Base-by-base conservation (phyloP, 2,329 filamentous ascomycete species). In the Fusarium haematococcum region DNA sequence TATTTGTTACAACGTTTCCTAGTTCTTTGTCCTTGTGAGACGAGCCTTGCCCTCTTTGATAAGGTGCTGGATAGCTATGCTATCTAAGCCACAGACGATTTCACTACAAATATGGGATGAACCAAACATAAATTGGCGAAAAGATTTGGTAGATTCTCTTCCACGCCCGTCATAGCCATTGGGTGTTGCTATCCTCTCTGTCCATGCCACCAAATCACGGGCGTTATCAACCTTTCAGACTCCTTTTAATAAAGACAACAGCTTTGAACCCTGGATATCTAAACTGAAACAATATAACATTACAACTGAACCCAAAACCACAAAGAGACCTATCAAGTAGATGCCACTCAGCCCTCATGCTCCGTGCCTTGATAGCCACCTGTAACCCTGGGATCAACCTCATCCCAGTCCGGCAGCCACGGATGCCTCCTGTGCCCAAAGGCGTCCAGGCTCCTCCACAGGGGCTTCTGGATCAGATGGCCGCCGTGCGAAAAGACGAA, bases 401-500 rank as follows among this genome's bases (percentile, higher is more conserved):
- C 23, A 8, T 37, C 43, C 59, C 59, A 62, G 7, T 50, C 25
- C 48, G 11, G 16, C 43, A 48, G 2, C 30, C 14, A 14, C 3
- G 14, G 25, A 3, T 10, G 4, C 30, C 58, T 61, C 58, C 7
- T 25, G 2, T 18, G 14, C n/a, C 58, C 58, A 20, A 6, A 13
- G 2, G 14, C 41, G 4, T 27, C 10, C 13, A 48, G 6, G 5
- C 16, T 27, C 60, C 20, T 52, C 60, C 60, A 63, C 10, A 10
- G 18, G 4, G 32, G 43, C 45, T 39, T 50, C 45, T 63, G 32
- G 14, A 87, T 72, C 5, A 86, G 85, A 63, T 88, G 87, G 33
- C 84, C 85, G 77, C 88, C 87, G 0, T 87, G 88, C 76, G 88
- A 88, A 70, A 82, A 88, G 7, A 88, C 86, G 73, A 83, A 90